Percentiles rank a stretch among this genome's conserved stretches.
Conservation (phyloP, 306 rosid species). For the Calophaca sinica region DNA sequence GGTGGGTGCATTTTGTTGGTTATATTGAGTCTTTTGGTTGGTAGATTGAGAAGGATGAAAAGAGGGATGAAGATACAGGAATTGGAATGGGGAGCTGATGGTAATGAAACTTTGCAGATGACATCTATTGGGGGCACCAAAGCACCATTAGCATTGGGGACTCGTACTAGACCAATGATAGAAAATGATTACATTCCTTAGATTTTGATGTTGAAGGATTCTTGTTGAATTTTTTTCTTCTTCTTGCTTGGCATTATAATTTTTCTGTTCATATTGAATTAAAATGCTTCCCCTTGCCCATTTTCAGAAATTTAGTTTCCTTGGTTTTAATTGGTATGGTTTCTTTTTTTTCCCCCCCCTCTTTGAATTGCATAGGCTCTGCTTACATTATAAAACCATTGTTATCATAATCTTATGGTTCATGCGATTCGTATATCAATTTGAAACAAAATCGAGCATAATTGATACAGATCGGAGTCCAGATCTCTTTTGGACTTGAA, state of each 20-base stretch:
- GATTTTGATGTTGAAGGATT: slow-evolving; percentile 23
- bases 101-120: slow-evolving; percentile 54
- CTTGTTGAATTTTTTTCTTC: neutral
- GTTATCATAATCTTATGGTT: neutral
- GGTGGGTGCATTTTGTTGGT: slow-evolving; percentile 51
- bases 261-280: slow-evolving; percentile 47
- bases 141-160: slow-evolving; percentile 66
- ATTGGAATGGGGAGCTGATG: slow-evolving; percentile 55
- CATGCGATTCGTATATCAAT: too few species aligned
- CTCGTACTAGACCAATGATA: slow-evolving; percentile 64
- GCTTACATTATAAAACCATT: slow-evolving; percentile 1
- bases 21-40: slow-evolving; percentile 46
- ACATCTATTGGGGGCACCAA: slow-evolving; percentile 57
- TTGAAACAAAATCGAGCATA: too few species aligned
- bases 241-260: slow-evolving; percentile 21
- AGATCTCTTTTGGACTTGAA: too few species aligned
- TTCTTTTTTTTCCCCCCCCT: slow-evolving; percentile 2
- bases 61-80: slow-evolving; percentile 54
- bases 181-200: slow-evolving; percentile 70
- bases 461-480: too few species aligned
- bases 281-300: neutral
- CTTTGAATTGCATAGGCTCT: slow-evolving; percentile 24
- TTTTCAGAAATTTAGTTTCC: slow-evolving; percentile 35
- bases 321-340: slow-evolving; percentile 36
- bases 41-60: slow-evolving; percentile 32